Evolutionary conservation across 495 filamentous ascomycete genomes (phyloP).

Genomic region (Mycothermus thermophilus): DNA sequence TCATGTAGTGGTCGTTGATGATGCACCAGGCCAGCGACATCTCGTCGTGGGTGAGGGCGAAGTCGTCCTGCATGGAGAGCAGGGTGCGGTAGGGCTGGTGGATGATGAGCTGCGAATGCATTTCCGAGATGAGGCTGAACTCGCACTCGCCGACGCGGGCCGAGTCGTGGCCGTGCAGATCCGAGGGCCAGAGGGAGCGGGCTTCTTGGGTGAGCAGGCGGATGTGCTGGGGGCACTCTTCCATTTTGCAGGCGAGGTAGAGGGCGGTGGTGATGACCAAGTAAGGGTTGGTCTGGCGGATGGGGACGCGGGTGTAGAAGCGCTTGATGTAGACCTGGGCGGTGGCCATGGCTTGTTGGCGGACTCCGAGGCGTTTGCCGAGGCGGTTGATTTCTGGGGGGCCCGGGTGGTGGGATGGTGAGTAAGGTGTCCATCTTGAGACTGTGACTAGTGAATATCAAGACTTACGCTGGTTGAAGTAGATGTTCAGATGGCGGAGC

Average conservation of each 20-base stretch:
- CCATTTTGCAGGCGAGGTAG: conserved; percentile 97
- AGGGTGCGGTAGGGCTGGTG: conserved; percentile 95
- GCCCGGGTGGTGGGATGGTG: neutral
- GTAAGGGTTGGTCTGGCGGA: conserved; percentile 87
- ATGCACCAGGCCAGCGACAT: conserved; percentile 64
- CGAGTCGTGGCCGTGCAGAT: conserved; percentile 68
- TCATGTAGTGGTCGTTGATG: conserved; percentile 94
- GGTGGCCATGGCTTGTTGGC: conserved; percentile 88
- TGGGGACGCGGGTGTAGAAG: conserved; percentile 84
- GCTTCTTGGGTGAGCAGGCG: conserved; percentile 75
- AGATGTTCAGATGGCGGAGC: conserved; percentile 71
- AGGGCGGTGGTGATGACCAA: conserved; percentile 79
- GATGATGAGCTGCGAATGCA: conserved; percentile 86
- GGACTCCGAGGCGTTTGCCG: conserved; percentile 61
- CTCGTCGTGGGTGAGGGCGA: conserved; percentile 67
- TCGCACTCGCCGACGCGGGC: conserved; percentile 90
- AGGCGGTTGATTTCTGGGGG: conserved; percentile 62
- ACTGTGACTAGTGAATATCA: neutral
- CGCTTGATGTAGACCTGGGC: conserved; percentile 89
- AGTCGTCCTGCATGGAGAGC: conserved; percentile 51
- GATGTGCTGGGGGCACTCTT: conserved; percentile 95
- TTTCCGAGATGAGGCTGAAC: conserved; percentile 87
- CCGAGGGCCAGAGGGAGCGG: conserved; percentile 78
- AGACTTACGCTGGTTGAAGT: conserved; percentile 71
- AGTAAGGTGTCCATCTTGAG: neutral